A percentile compares a stretch with the other conserved stretches of the same genome.
Evolutionary conservation across 495 filamentous ascomycete genomes (phyloP).

Genomic region (Neurospora sp.): DNA sequence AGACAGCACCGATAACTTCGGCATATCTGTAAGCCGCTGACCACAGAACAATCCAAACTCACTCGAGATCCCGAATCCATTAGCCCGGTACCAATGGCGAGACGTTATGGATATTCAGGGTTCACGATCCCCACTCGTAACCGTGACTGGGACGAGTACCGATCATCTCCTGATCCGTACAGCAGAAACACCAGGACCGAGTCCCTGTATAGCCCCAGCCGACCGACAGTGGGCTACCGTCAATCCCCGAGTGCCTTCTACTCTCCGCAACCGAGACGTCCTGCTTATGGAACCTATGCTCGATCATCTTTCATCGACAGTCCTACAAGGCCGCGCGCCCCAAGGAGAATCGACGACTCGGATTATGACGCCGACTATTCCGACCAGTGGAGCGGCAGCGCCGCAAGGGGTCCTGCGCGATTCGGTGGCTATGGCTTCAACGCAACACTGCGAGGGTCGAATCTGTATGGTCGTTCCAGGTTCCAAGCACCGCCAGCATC

Average conservation of each 20-base stretch:
- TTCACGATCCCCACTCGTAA: not conserved
- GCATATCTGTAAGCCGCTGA: not conserved
- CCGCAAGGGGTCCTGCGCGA: not conserved
- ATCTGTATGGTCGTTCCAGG: not conserved
- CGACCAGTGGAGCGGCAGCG: not conserved
- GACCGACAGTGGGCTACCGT: not conserved
- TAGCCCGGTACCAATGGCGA: not conserved
- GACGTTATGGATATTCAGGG: not conserved
- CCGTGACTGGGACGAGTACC: not conserved
- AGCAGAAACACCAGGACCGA: not conserved
- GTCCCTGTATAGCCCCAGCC: not conserved
- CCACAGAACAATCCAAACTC: not conserved
- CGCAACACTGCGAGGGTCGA: not conserved
- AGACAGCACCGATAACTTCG: not conserved
- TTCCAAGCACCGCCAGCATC: not conserved
- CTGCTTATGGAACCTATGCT: not conserved
- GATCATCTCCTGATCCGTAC: not conserved
- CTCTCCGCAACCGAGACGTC: not conserved
- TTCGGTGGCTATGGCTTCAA: not conserved
- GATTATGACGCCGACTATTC: not conserved
- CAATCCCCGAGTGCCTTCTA: not conserved
- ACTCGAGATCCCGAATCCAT: not conserved
- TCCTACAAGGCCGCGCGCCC: not conserved
- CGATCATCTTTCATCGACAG: not conserved
- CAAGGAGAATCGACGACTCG: not conserved